These are phyloP conservation scores for Akebia trifoliata DNA, from an alignment of 164 flowering plant species.

Conservation along the genomic window DNA sequence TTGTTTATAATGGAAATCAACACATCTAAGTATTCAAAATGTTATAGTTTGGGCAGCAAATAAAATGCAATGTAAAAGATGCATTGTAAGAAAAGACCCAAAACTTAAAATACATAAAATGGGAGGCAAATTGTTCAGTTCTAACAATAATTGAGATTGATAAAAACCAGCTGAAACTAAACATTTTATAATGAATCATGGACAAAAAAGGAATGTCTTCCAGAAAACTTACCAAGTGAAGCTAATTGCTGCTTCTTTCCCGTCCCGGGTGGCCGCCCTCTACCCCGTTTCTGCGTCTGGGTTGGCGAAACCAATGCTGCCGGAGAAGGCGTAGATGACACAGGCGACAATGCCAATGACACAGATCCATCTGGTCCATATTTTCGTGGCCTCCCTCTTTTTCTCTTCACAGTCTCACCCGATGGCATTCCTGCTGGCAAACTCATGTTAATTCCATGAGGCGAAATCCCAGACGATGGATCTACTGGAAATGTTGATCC, in stretches of 20 bases:
- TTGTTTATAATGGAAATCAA: too few species aligned
- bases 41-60: too few species aligned
- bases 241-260: constrained; percentile 80
- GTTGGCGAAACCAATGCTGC: constrained; percentile 20
- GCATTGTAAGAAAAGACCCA: too few species aligned
- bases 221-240: constrained; percentile 53
- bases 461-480: constrained; percentile 35
- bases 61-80: too few species aligned
- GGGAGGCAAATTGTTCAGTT: too few species aligned
- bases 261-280: constrained; percentile 93
- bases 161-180: background rate
- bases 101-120: too few species aligned
- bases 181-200: background rate
- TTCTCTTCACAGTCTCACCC: constrained; percentile 53
- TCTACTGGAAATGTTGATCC: constrained; percentile 48
- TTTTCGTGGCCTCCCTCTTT: constrained; percentile 88
- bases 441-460: constrained; percentile 42
- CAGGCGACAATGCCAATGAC: constrained; percentile 54
- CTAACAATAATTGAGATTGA: too few species aligned
- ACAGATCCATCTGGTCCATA: constrained; percentile 72
- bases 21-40: too few species aligned
- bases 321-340: constrained; percentile 35
- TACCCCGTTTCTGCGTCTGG: constrained; percentile 71
- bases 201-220: background rate
- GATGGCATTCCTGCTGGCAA: constrained; percentile 29